Base-by-base conservation (phyloP, 352 stramenopile species). In the Hyaloperonospora brassicae region DNA sequence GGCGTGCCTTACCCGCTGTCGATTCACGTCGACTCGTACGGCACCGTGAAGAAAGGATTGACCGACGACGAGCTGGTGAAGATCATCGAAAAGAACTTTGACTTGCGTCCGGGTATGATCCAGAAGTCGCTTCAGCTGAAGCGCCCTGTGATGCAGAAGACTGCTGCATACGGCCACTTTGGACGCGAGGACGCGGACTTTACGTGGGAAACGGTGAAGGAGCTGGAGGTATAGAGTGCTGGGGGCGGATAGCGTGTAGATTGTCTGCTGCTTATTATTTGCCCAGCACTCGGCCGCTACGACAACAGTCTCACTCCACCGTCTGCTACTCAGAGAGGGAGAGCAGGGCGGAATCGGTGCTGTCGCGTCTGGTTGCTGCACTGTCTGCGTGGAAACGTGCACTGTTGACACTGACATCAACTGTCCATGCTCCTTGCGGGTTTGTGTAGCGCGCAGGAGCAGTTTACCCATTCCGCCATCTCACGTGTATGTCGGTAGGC, bases 71-170 rank as follows among this genome's bases (percentile, higher is more conserved):
- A 99, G 52, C 79, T 99, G 45, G 89, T 97, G 12, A 88, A 98
- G 61, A 93, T 99, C 60, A 88, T 99, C 55, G 97, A 98, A 60
- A 98, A 98, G 73, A 99, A 99, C 77, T 99, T 99, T 68, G 97
- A 99, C 78, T 73, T 99, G 50, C 86, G 91, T 57, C 95, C 96
- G 27, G 97, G 97, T 69, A 97, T 96, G 72, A 98, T 99, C 71
- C 93, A 98, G 66, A 96, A 95, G 58, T 95, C 99, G 72, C 80
- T 99, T 31, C 87, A 98, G 68, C 81, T 99, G 52, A 97, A 97
- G 67, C 86, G 91, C 42, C 95, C 97, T 46, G 80, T 99, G 46
- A 98, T 99, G 87, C 89, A 96, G 69, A 98, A 98, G 82, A 99
- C 97, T 35, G 94, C 96, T 39, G 93, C 96, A 2, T 99, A 99